phyloP scores from a whole-genome alignment of 306 rosid species.

The Castanea mollissima region DNA sequence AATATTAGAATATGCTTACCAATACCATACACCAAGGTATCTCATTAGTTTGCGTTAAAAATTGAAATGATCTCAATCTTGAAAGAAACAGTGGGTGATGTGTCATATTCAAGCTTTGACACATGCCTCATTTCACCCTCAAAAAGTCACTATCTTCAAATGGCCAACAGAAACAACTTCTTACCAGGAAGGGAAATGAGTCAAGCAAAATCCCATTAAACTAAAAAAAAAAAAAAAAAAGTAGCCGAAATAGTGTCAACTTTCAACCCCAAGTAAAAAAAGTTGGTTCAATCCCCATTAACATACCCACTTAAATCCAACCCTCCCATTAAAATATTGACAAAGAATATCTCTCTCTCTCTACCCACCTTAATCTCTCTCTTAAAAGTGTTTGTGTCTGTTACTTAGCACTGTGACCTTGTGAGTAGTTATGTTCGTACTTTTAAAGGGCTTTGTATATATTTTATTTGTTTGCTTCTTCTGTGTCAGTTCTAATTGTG shows the following conservation, averaged over 20 bases:
- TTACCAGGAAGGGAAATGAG: constrained; percentile 31
- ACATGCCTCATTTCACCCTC: constrained; percentile 22
- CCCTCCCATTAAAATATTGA: constrained; percentile 30
- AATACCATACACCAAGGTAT: no score
- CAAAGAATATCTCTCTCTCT: constrained; percentile 20
- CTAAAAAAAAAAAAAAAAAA: not conserved
- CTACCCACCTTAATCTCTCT: constrained; percentile 48
- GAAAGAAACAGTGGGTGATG: constrained; percentile 24
- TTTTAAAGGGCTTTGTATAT: constrained; percentile 16
- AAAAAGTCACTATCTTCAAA: constrained; percentile 29
- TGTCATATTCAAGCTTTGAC: constrained; percentile 30
- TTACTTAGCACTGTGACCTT: constrained; percentile 30
- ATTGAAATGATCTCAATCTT: constrained; percentile 19
- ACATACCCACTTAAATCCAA: constrained; percentile 36
- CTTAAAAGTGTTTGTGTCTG: constrained; percentile 27
- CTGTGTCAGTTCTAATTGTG: constrained; percentile 29
- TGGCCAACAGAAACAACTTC: constrained; percentile 25
- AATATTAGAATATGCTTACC: not conserved
- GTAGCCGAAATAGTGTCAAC: no score
- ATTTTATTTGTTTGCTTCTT: not conserved
- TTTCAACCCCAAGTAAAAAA: constrained; percentile 27
- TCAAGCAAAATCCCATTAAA: constrained; percentile 43
- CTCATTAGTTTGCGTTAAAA: not conserved
- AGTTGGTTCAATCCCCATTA: constrained; percentile 45
- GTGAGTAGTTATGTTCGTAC: constrained; percentile 11